Conservation (phyloP, 2,329 filamentous ascomycete species). For the Aspergillus caelatus region DNA sequence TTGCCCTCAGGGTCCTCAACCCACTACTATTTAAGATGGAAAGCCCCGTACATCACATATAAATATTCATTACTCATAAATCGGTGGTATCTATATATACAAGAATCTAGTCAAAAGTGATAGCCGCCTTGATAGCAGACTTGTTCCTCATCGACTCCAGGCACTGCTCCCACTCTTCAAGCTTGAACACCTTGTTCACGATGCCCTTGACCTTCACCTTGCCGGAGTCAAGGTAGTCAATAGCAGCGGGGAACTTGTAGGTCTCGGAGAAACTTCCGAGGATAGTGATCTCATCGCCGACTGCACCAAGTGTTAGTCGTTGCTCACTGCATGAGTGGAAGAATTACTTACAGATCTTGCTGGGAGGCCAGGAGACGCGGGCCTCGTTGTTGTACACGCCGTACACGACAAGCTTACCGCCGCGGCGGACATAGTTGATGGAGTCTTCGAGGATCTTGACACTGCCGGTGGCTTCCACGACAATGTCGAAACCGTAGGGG, state of each 20-base stretch:
- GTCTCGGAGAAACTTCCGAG: conserved; percentile 74
- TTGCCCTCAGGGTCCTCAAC: conserved; percentile 23
- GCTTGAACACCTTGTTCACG: conserved; percentile 71
- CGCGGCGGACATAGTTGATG: conserved; percentile 71
- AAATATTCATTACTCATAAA: conserved; percentile 11
- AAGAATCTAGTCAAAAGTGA: conserved; percentile 63
- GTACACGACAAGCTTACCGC: conserved; percentile 72
- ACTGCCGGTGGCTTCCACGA: conserved; percentile 71
- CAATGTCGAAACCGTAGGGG: conserved; percentile 74
- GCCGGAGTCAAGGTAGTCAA: conserved; percentile 53
- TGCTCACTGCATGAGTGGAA: background rate
- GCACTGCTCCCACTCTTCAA: conserved; percentile 73
- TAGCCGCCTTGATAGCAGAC: conserved; percentile 73
- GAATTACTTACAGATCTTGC: conserved; percentile 64
- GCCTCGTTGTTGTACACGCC: conserved; percentile 68
- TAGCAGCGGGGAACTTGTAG: conserved; percentile 68
- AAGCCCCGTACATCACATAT: background rate
- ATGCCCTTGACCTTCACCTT: conserved; percentile 62
- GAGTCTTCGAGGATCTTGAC: conserved; percentile 70
- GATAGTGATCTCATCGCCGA: conserved; percentile 69
- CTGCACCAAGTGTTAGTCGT: conserved; percentile 18
- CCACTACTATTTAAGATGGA: background rate
- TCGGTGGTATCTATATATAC: conserved; percentile 3
- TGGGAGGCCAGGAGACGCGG: conserved; percentile 69
- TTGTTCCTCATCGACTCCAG: conserved; percentile 73